Evolutionary conservation across 2,329 filamentous ascomycete genomes (phyloP).

Genomic region (Emmonsiellopsis sp.): DNA sequence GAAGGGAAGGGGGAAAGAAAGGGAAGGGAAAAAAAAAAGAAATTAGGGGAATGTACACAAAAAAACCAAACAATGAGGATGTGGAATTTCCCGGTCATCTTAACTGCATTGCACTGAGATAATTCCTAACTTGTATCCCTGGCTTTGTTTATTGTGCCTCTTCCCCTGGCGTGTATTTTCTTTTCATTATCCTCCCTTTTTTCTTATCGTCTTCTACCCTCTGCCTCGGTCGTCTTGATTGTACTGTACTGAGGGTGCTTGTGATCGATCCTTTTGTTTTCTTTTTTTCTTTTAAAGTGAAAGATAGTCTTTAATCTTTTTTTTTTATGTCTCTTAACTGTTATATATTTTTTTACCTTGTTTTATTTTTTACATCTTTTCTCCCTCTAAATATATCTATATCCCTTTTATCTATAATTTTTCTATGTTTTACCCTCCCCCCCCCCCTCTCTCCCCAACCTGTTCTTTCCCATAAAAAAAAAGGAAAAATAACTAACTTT

Average conservation of each 20-base stretch:
- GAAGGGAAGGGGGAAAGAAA: background rate
- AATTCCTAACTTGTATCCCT: background rate
- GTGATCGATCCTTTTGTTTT: background rate
- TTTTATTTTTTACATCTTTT: background rate
- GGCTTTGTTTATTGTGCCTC: slow-evolving; percentile 9
- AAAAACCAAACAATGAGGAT: slow-evolving; percentile 12
- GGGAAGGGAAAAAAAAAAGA: background rate
- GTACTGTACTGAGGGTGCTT: slow-evolving; percentile 9
- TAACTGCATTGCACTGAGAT: slow-evolving; percentile 25
- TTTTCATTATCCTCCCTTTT: background rate
- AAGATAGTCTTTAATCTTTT: background rate
- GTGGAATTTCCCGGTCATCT: slow-evolving; percentile 22
- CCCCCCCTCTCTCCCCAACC: too few relatives aligned
- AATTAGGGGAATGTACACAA: slow-evolving; percentile 16
- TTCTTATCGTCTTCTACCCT: background rate
- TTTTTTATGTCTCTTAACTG: background rate
- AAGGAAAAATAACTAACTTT: too few relatives aligned
- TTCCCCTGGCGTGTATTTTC: slow-evolving; percentile 19
- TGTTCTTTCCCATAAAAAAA: too few relatives aligned
- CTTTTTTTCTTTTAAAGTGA: background rate
- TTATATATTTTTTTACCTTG: too few relatives aligned
- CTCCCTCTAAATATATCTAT: background rate
- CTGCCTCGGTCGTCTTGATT: slow-evolving; percentile 12
- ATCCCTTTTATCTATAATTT: background rate
- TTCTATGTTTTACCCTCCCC: background rate